Percentiles rank a stretch among this genome's conserved stretches.
Conservation (phyloP, 352 stramenopile species). For the Phytophthora pinifolia region DNA sequence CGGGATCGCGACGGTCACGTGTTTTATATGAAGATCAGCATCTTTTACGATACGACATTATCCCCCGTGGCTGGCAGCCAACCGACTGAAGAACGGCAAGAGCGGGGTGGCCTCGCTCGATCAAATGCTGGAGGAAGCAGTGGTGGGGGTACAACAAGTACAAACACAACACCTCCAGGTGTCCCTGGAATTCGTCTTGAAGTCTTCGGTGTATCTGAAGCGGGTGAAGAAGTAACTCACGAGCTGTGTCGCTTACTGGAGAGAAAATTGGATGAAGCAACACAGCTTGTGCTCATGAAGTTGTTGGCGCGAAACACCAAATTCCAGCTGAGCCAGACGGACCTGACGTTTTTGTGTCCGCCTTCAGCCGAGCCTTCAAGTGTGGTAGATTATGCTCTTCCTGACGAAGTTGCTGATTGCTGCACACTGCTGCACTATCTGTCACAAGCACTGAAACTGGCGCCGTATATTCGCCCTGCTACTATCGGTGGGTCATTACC, state of each 20-base stretch:
- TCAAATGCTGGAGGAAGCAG: conserved; percentile 29
- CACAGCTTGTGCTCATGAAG: conserved; percentile 87
- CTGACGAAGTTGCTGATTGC: conserved; percentile 36
- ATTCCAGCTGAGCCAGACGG: conserved; percentile 74
- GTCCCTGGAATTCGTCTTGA: conserved; percentile 66
- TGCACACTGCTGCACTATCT: conserved; percentile 53
- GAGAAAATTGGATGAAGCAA: conserved; percentile 86
- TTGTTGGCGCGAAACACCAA: conserved; percentile 81
- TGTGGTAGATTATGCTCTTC: conserved; percentile 47
- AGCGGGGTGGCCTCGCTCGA: conserved; percentile 20
- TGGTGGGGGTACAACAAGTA: conserved; percentile 8
- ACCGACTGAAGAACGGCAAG: conserved; percentile 28
- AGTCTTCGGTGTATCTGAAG: conserved; percentile 81
- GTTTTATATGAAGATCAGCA: conserved; percentile 90
- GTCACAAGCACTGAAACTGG: conserved; percentile 56
- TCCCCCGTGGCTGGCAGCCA: conserved; percentile 9
- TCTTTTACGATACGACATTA: conserved; percentile 37
- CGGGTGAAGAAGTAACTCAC: conserved; percentile 83
- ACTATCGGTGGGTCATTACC: conserved; percentile 24
- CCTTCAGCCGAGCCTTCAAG: conserved; percentile 39
- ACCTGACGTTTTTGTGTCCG: conserved; percentile 80
- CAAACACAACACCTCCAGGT: conserved; percentile 11
- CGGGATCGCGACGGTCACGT: conserved; percentile 81
- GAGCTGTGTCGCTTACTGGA: conserved; percentile 81
- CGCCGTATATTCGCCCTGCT: conserved; percentile 59